Conservation (phyloP, 2,329 filamentous ascomycete species). For the Calonectria montana region DNA sequence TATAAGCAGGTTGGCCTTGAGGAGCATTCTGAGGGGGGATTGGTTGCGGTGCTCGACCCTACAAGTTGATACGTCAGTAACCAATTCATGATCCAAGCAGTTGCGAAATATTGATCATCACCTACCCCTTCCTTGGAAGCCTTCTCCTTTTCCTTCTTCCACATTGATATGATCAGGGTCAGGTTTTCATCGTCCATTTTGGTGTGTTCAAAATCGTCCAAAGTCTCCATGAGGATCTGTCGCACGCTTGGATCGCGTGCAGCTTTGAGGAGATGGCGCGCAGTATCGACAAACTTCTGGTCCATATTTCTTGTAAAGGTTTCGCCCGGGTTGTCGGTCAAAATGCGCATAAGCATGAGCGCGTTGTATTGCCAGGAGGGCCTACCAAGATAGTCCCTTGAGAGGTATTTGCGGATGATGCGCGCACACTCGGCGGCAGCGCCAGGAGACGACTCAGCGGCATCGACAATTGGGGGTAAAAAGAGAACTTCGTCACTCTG, state of each 20-base stretch:
- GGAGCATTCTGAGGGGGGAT: conserved; percentile 22
- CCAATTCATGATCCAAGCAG: not conserved
- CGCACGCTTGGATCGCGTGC: conserved; percentile 81
- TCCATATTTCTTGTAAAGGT: conserved; percentile 94
- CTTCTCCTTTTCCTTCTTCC: conserved; percentile 85
- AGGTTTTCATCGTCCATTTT: conserved; percentile 82
- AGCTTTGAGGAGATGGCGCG: conserved; percentile 79
- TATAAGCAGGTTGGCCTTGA: conserved; percentile 25
- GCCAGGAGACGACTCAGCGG: conserved; percentile 89
- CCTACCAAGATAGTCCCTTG: conserved; percentile 73
- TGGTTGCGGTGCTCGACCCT: conserved; percentile 37
- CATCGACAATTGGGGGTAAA: conserved; percentile 92
- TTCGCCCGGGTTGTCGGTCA: conserved; percentile 89
- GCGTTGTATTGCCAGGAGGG: conserved; percentile 92
- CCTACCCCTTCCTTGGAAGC: conserved; percentile 64
- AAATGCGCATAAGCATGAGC: conserved; percentile 93
- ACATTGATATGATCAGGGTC: conserved; percentile 81
- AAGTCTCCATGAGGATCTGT: conserved; percentile 87
- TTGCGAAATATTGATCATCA: conserved; percentile 5
- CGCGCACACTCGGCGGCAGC: conserved; percentile 86
- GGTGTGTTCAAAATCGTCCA: conserved; percentile 80
- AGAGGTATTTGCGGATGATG: conserved; percentile 84
- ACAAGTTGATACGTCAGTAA: conserved; percentile 23
- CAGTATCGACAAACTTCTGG: conserved; percentile 80
- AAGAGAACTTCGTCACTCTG: conserved; percentile 91